A percentile compares a stretch with the other conserved stretches of the same genome.
Conservation (phyloP, 2,329 filamentous ascomycete species). For the Emericellopsis cladophorae region DNA sequence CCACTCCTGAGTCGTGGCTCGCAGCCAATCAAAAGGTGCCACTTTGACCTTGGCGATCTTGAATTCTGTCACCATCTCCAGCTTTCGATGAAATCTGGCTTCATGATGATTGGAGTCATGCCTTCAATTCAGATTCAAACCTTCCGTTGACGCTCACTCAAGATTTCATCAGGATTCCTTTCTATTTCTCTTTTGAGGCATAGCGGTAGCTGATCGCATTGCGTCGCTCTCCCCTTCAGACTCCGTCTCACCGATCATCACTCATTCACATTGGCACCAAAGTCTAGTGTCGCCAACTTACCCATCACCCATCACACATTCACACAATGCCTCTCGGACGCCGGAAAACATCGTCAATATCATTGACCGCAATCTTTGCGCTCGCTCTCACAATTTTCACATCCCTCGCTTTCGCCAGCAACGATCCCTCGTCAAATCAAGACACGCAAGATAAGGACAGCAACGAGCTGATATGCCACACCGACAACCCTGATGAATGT, state of each 20-base stretch:
- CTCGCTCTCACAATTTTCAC: slow-evolving; percentile 13
- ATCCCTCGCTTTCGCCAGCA: slow-evolving; percentile 11
- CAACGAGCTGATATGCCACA: slow-evolving; percentile 52
- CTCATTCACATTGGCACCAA: not conserved
- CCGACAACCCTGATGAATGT: slow-evolving; percentile 45
- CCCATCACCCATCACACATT: not conserved
- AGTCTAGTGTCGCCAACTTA: not conserved
- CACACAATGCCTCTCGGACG: not conserved
- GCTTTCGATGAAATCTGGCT: slow-evolving; percentile 3
- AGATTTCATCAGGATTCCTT: not conserved
- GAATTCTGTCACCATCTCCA: not conserved
- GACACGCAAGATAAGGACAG: slow-evolving; percentile 19
- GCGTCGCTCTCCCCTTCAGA: not conserved
- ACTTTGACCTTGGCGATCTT: not conserved
- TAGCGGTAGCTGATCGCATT: not conserved
- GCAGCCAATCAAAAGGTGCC: not conserved
- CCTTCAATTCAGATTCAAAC: not conserved
- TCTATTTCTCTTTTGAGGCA: not conserved
- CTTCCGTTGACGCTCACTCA: not conserved
- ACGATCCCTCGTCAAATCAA: slow-evolving; percentile 16
- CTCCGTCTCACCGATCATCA: not conserved
- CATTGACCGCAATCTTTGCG: slow-evolving; percentile 11
- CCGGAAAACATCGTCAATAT: not conserved
- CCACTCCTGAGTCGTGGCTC: too few relatives aligned
- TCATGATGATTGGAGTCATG: not conserved